Evolutionary conservation across 1,139 yeast species (phyloP).

Genomic region (Entelexis sorbosivorans): DNA sequence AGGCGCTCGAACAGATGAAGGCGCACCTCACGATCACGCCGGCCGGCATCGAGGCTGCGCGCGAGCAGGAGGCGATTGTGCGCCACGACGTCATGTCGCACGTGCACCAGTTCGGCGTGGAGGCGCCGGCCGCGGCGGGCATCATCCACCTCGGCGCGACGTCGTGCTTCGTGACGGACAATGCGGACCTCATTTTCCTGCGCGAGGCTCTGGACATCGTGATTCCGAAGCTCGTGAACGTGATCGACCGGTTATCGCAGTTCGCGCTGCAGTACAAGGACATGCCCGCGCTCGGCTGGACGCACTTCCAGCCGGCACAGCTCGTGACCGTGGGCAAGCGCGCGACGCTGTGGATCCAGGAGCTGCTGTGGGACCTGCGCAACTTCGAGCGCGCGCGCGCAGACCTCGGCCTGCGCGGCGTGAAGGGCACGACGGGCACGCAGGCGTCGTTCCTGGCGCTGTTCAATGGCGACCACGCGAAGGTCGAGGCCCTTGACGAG

Average conservation of each 20-base stretch:
- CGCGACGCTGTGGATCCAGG: slow-evolving; percentile 96
- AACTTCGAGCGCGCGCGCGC: slow-evolving; percentile 92
- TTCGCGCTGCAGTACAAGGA: slow-evolving; percentile 90
- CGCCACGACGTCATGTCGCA: slow-evolving; percentile 99
- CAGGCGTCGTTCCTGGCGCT: slow-evolving; percentile 91
- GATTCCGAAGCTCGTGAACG: slow-evolving; percentile 91
- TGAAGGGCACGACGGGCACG: slow-evolving; percentile 98
- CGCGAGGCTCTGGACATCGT: slow-evolving; percentile 90
- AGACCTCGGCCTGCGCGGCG: slow-evolving; percentile 94
- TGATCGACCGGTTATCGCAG: slow-evolving; percentile 75
- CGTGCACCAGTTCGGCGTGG: slow-evolving; percentile 85
- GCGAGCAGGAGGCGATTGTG: slow-evolving; percentile 91
- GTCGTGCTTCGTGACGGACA: slow-evolving; percentile 93
- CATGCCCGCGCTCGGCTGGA: slow-evolving; percentile 96
- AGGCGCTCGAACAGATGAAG: slow-evolving; percentile 80
- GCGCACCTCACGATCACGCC: slow-evolving; percentile 73
- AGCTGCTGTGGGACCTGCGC: slow-evolving; percentile 93
- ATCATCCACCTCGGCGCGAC: slow-evolving; percentile 98
- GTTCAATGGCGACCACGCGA: slow-evolving; percentile 94
- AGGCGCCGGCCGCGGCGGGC: slow-evolving; percentile 94
- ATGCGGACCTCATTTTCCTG: slow-evolving; percentile 91
- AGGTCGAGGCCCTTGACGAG: slow-evolving; percentile 83
- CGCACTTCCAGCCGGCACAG: slow-evolving; percentile 99
- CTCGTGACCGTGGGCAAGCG: slow-evolving; percentile 97
- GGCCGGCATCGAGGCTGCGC: slow-evolving; percentile 79